phyloP scores from a whole-genome alignment of 805 yeast genomes.

The Metschnikowia chrysomelidarum region DNA sequence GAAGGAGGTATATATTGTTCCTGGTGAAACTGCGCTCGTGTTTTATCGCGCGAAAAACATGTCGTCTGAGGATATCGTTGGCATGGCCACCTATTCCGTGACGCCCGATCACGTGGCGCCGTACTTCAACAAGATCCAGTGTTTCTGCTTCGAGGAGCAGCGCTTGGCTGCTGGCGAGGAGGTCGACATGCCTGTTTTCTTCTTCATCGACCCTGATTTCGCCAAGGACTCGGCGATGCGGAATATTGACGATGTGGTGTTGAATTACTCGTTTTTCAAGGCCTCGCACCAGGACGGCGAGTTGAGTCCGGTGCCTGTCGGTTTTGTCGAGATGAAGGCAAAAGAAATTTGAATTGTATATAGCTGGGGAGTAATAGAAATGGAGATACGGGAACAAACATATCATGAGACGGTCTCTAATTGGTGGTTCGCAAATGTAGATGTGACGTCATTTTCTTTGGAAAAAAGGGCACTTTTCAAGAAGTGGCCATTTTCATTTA shows the following conservation, averaged over 20 bases:
- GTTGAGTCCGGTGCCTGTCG: conserved; percentile 37
- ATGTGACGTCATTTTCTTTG: too few relatives aligned
- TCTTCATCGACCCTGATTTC: conserved; percentile 94
- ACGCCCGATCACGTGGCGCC: conserved; percentile 96
- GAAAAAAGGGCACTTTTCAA: too few relatives aligned
- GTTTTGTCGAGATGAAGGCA: conserved; percentile 10
- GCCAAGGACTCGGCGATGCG: conserved; percentile 91
- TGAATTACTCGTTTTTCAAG: conserved; percentile 90
- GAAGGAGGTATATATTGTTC: conserved; percentile 85
- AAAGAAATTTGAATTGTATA: too few relatives aligned
- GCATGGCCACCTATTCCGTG: conserved; percentile 98
- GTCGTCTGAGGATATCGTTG: conserved; percentile 86
- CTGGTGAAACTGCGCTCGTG: conserved; percentile 97
- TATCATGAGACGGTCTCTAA: too few relatives aligned
- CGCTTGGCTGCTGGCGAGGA: conserved; percentile 92
- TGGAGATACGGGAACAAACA: too few relatives aligned
- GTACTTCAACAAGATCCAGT: conserved; percentile 94
- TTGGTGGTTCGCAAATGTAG: too few relatives aligned
- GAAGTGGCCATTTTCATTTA: too few relatives aligned
- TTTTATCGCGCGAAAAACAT: conserved; percentile 89
- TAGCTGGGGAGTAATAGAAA: too few relatives aligned
- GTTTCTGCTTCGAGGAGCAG: conserved; percentile 98
- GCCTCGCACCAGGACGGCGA: conserved; percentile 46
- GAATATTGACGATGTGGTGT: conserved; percentile 81
- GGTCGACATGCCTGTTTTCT: conserved; percentile 98